These are phyloP conservation scores for Fagus crenata DNA, from an alignment of 306 rosid genomes.

Conservation along the genomic window DNA sequence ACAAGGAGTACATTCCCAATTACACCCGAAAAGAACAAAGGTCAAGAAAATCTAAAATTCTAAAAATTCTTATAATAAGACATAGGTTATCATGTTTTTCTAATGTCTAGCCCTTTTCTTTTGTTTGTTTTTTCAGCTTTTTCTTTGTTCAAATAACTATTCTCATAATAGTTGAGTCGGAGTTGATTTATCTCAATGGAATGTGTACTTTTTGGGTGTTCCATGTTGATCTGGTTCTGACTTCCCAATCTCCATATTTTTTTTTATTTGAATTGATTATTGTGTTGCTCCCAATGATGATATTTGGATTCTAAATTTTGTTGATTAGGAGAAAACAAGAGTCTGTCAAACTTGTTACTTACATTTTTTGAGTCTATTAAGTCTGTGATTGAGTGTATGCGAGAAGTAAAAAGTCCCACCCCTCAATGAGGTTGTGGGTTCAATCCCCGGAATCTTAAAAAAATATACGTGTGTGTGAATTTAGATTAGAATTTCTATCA, in stretches of 20 bases:
- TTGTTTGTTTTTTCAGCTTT: neutral
- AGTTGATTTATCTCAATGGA: constrained; percentile 1
- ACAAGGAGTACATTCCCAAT: no score
- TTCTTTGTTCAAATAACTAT: neutral
- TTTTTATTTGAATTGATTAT: constrained; percentile 7
- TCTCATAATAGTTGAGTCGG: neutral
- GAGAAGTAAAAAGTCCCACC: neutral
- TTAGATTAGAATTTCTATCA: no score
- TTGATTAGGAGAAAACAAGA: constrained; percentile 23
- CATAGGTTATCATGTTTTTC: neutral
- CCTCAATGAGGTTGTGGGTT: no score
- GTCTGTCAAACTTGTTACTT: constrained; percentile 10
- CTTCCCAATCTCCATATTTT: neutral
- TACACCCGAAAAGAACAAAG: no score
- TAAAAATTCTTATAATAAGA: neutral
- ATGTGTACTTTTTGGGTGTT: neutral
- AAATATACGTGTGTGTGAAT: no score
- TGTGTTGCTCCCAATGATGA: constrained; percentile 1
- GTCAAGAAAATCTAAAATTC: no score
- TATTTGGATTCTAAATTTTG: constrained; percentile 14
- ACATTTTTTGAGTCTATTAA: neutral
- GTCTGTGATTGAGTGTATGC: neutral
- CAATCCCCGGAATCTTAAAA: no score
- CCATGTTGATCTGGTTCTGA: neutral
- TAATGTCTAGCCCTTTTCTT: neutral